Conservation (phyloP, 352 stramenopile genomes). For the Phytophthora sp. region DNA sequence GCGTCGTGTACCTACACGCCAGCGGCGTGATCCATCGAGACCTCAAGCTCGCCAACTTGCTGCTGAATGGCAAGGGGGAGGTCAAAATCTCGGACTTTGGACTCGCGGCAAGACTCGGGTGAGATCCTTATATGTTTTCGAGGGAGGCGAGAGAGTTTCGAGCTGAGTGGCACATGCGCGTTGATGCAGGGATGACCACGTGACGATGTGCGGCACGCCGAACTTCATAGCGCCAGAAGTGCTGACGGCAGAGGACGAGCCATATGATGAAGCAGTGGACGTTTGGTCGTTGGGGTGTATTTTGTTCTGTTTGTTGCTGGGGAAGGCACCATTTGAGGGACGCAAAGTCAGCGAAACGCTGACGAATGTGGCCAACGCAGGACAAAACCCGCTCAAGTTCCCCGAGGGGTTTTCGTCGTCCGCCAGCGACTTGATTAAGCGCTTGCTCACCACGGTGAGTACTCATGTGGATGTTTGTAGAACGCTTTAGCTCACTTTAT, state of each 20-base stretch:
- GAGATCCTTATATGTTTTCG: slow-evolving; percentile 1
- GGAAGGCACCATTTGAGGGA: slow-evolving; percentile 76
- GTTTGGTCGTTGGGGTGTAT: slow-evolving; percentile 87
- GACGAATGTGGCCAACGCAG: slow-evolving; percentile 69
- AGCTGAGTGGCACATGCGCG: background rate
- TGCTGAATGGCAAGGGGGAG: slow-evolving; percentile 54
- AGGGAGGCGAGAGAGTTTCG: background rate
- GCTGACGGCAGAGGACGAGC: slow-evolving; percentile 40
- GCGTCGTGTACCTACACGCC: slow-evolving; percentile 67
- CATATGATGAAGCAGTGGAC: slow-evolving; percentile 73
- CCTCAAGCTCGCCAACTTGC: slow-evolving; percentile 79
- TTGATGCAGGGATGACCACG: slow-evolving; percentile 49
- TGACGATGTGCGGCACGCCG: slow-evolving; percentile 80
- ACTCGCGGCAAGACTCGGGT: slow-evolving; percentile 66
- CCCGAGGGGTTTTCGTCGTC: slow-evolving; percentile 60
- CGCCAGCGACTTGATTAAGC: slow-evolving; percentile 66
- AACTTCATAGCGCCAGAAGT: slow-evolving; percentile 88
- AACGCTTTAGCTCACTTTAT: background rate
- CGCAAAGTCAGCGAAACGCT: slow-evolving; percentile 76
- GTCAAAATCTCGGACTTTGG: slow-evolving; percentile 85
- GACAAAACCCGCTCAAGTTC: slow-evolving; percentile 48
- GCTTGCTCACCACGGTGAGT: slow-evolving; percentile 56
- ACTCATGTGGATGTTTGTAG: background rate
- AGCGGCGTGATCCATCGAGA: slow-evolving; percentile 76
- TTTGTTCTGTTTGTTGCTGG: slow-evolving; percentile 70